Evolutionary conservation across 2,329 filamentous ascomycete species (phyloP).

Genomic region (Chrysoporthe deuterocubensis): DNA sequence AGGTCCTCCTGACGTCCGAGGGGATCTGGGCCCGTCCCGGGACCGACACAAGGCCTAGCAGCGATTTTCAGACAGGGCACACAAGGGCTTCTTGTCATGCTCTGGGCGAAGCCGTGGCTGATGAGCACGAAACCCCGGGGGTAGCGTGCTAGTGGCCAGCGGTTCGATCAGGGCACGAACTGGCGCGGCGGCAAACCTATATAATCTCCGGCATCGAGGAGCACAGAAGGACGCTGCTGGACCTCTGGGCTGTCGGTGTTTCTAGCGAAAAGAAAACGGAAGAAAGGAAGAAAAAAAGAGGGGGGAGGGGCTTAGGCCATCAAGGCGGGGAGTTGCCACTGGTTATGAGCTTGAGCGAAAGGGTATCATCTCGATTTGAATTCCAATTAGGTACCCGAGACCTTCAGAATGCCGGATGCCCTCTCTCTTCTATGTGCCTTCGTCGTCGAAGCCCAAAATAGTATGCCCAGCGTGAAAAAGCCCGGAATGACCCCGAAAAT

Average conservation of each 20-base stretch:
- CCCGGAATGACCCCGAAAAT: neutral
- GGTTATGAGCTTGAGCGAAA: neutral
- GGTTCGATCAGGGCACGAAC: neutral
- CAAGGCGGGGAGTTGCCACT: neutral
- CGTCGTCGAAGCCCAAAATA: neutral
- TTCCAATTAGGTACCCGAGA: neutral
- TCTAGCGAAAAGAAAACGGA: neutral
- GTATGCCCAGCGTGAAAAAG: neutral
- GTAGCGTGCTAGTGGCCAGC: neutral
- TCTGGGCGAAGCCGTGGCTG: neutral
- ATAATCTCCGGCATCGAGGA: too few relatives aligned
- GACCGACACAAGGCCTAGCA: neutral
- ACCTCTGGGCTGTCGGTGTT: neutral
- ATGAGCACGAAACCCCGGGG: neutral
- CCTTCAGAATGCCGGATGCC: neutral
- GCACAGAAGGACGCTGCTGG: neutral
- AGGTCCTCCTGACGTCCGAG: conserved; percentile 46
- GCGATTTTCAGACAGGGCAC: neutral
- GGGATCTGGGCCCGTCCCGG: conserved; percentile 38
- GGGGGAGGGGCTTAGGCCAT: neutral
- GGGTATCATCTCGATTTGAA: neutral
- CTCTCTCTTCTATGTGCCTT: neutral
- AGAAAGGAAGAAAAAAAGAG: neutral
- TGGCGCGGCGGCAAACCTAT: neutral
- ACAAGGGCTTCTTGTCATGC: neutral